phyloP scores from a whole-genome alignment of 352 stramenopile species.

The Phytopythium litorale region DNA sequence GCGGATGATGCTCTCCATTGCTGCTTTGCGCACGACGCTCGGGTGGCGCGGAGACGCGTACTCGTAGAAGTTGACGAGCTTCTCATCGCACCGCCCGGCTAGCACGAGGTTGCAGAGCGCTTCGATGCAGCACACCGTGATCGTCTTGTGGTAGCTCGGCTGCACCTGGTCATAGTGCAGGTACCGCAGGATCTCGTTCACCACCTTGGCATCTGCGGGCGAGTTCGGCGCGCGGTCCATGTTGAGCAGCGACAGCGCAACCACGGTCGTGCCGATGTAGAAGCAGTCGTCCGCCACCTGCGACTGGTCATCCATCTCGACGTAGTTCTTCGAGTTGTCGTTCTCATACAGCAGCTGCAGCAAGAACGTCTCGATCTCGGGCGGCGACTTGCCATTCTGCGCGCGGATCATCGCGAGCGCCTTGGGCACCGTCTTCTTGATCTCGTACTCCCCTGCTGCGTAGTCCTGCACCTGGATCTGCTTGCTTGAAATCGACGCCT shows the following conservation, averaged over 20 bases:
- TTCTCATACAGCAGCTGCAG: constrained; percentile 78
- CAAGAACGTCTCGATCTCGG: constrained; percentile 78
- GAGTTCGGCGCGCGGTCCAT: constrained; percentile 54
- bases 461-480: constrained; percentile 87
- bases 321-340: constrained; percentile 89
- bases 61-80: constrained; percentile 62
- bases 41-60: constrained; percentile 72
- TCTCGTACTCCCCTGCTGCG: constrained; percentile 80
- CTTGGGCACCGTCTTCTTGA: constrained; percentile 83
- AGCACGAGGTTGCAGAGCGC: constrained; percentile 78
- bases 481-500: constrained; percentile 79
- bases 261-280: constrained; percentile 75
- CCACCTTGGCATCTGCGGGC: constrained; percentile 44
- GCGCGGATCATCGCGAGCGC: constrained; percentile 73
- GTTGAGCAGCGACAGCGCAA: constrained; percentile 65
- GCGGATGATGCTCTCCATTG: constrained; percentile 81
- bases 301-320: constrained; percentile 84
- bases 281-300: constrained; percentile 84
- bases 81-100: constrained; percentile 60
- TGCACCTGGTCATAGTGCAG: constrained; percentile 84
- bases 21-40: constrained; percentile 73
- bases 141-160: constrained; percentile 76
- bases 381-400: constrained; percentile 73
- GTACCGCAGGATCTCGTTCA: constrained; percentile 73
- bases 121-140: constrained; percentile 80